Evolutionary conservation across 192 early-diverging fungal species (phyloP).

Genomic region (Backusella luteola): DNA sequence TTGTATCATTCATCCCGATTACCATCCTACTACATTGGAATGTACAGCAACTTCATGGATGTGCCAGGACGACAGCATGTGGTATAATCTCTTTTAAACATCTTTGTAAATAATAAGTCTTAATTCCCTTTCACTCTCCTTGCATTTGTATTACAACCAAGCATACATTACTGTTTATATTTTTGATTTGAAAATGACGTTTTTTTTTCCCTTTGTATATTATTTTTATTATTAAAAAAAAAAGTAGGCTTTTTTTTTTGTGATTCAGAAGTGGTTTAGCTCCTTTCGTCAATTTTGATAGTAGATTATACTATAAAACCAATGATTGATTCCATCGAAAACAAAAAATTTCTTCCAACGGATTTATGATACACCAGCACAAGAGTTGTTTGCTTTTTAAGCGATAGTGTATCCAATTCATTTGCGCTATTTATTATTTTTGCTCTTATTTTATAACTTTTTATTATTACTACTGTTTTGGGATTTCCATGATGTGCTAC

Average conservation of each 20-base stretch:
- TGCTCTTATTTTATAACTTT: not conserved
- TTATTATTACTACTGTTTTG: not conserved
- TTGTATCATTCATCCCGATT: not conserved
- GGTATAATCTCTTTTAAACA: conserved; percentile 3
- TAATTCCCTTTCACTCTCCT: not conserved
- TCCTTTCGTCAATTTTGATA: not conserved
- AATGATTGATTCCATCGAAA: not conserved
- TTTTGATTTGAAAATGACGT: conserved; percentile 8
- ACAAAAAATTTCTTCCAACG: not conserved
- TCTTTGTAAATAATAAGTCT: not conserved
- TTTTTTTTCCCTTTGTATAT: not conserved
- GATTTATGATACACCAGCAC: not conserved
- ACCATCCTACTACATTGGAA: not conserved
- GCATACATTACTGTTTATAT: conserved; percentile 6
- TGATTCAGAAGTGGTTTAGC: not conserved
- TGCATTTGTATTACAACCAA: conserved; percentile 7
- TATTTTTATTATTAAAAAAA: conserved; percentile 3
- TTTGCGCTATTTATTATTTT: not conserved
- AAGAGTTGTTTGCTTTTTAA: not conserved
- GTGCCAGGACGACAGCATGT: not conserved
- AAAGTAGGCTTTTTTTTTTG: not conserved
- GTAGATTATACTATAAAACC: not conserved
- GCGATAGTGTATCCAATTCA: not conserved
- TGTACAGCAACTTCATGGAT: not conserved
- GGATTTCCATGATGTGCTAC: not conserved